Percentiles rank a stretch among this genome's conserved stretches.
phyloP scores from a whole-genome alignment of 2,329 filamentous ascomycete species.

The Fusarium sp. region DNA sequence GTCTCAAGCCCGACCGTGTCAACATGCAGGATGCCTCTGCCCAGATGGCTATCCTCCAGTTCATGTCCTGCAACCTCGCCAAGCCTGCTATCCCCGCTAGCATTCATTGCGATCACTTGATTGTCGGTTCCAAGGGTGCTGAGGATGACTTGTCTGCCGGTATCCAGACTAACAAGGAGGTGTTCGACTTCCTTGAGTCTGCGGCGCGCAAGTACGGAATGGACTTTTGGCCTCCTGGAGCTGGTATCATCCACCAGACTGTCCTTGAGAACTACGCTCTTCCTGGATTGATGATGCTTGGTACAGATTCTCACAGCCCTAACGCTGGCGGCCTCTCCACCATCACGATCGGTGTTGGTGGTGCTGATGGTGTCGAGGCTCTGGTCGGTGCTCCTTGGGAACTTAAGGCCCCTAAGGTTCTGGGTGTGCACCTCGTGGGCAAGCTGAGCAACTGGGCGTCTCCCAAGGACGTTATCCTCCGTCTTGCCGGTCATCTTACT shows the following conservation, averaged over 20 bases:
- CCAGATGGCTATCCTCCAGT: constrained; percentile 97
- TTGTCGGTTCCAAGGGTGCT: constrained; percentile 92
- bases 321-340: constrained; percentile 96
- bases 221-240: constrained; percentile 94
- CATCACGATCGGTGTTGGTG: constrained; percentile 96
- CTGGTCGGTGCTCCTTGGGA: constrained; percentile 98
- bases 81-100: constrained; percentile 93
- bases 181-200: constrained; percentile 96
- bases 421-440: constrained; percentile 87
- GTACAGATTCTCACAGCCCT: constrained; percentile 96
- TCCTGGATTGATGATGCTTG: constrained; percentile 98
- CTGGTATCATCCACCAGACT: constrained; percentile 96
- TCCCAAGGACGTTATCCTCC: constrained; percentile 94
- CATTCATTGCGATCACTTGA: constrained; percentile 99
- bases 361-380: constrained; percentile 96
- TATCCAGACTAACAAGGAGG: constrained; percentile 92
- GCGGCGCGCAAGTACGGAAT: constrained; percentile 92
- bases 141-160: constrained; percentile 85
- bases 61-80: constrained; percentile 95
- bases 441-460: constrained; percentile 89
- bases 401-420: constrained; percentile 89
- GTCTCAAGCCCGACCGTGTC: constrained; percentile 95
- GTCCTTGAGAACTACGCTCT: constrained; percentile 97
- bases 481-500: constrained; percentile 88
- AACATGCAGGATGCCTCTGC: constrained; percentile 99